Evolutionary conservation across 768 basidiomycete species (phyloP).

Genomic region (Sistotremastrum suecicum): DNA sequence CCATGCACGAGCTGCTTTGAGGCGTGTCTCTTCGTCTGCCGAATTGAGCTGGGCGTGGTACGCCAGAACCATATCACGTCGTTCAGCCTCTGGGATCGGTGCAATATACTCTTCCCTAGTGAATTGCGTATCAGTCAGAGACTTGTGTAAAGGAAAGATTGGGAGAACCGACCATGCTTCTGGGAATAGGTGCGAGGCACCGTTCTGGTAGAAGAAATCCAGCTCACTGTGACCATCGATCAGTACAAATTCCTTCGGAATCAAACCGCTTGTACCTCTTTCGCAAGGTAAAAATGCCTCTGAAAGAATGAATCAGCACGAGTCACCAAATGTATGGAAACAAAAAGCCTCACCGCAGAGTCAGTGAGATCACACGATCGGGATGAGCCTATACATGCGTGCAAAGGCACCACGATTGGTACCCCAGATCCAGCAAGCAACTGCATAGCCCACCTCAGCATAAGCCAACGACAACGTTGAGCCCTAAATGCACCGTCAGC

Average conservation of each 20-base stretch:
- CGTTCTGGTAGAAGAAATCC: slow-evolving; percentile 86
- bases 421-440: neutral
- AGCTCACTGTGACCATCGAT: slow-evolving; percentile 42
- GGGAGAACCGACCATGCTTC: slow-evolving; percentile 56
- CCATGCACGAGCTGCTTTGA: slow-evolving; percentile 74
- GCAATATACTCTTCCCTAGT: slow-evolving; percentile 71
- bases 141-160: neutral
- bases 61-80: slow-evolving; percentile 67
- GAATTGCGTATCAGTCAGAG: neutral
- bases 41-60: slow-evolving; percentile 74
- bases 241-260: neutral
- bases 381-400: slow-evolving; percentile 50
- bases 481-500: slow-evolving; percentile 31
- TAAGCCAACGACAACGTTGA: slow-evolving; percentile 80
- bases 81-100: slow-evolving; percentile 68
- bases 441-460: slow-evolving; percentile 42
- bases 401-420: neutral
- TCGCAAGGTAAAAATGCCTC: slow-evolving; percentile 81
- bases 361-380: slow-evolving; percentile 61
- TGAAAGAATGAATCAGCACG: slow-evolving; percentile 13
- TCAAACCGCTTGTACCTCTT: slow-evolving; percentile 35
- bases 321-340: neutral
- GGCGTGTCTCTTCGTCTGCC: slow-evolving; percentile 46
- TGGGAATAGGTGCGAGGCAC: slow-evolving; percentile 69
- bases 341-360: slow-evolving; percentile 41